Evolutionary conservation across 2,329 filamentous ascomycete genomes (phyloP).

Genomic region (Tolypocladium amazonense): DNA sequence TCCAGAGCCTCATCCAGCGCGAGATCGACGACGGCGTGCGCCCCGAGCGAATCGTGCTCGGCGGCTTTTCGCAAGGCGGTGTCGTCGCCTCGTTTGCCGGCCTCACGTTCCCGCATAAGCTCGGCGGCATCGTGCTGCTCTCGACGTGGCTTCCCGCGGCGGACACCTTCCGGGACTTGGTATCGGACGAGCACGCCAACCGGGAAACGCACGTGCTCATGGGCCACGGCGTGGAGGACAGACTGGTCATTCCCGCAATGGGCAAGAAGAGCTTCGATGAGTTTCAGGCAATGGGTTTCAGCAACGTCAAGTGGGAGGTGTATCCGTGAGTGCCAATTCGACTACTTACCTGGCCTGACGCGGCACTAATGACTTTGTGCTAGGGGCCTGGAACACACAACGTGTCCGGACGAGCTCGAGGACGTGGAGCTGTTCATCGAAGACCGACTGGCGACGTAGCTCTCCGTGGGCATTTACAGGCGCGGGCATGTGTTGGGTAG

Average conservation of each 20-base stretch:
- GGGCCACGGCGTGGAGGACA: conserved; percentile 67
- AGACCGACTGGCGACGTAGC: neutral
- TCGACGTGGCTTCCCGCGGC: conserved; percentile 66
- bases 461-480: neutral
- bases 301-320: conserved; percentile 60
- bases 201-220: conserved; percentile 71
- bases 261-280: conserved; percentile 54
- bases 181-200: conserved; percentile 18
- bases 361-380: neutral
- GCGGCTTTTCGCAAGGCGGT: conserved; percentile 71
- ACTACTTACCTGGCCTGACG: neutral
- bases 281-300: conserved; percentile 54
- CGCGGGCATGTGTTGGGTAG: neutral
- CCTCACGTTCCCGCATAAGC: conserved; percentile 51
- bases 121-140: conserved; percentile 72
- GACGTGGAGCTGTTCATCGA: conserved; percentile 53
- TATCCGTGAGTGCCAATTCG: conserved; percentile 49
- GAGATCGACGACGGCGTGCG: conserved; percentile 72
- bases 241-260: conserved; percentile 55
- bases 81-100: conserved; percentile 71
- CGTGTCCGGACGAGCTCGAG: conserved; percentile 68
- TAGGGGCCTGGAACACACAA: conserved; percentile 64
- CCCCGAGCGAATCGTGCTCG: conserved; percentile 67
- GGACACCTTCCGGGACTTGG: conserved; percentile 24
- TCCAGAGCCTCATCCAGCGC: conserved; percentile 64